Conservation (phyloP, 2,329 filamentous ascomycete genomes). For the Fusarium udum region DNA sequence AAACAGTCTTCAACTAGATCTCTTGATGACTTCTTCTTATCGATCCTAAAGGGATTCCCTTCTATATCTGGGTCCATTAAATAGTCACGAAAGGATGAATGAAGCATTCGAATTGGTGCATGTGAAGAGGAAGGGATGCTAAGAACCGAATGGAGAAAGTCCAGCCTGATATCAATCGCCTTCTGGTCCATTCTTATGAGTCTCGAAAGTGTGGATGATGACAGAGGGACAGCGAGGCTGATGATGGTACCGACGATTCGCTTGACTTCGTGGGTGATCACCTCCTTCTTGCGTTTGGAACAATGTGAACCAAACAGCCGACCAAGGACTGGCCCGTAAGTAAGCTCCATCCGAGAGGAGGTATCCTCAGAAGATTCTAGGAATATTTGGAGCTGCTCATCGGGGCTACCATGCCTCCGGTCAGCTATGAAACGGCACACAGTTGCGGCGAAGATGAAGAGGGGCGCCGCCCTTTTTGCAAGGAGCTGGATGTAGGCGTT, state of each 20-base stretch:
- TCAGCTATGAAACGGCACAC: not conserved
- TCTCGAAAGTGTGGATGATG: not conserved
- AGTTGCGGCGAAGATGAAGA: not conserved
- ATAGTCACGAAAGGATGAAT: not conserved
- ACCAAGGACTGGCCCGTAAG: not conserved
- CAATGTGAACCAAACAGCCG: not conserved
- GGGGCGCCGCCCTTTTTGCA: accelerated
- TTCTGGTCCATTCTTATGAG: not conserved
- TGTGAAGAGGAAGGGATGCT: not conserved
- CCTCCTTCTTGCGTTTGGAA: not conserved
- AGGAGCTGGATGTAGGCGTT: not conserved
- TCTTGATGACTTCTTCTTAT: accelerated
- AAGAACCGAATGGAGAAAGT: not conserved
- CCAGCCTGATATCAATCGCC: not conserved
- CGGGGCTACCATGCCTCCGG: accelerated
- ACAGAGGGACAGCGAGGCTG: not conserved
- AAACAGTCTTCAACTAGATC: not conserved
- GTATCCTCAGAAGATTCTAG: not conserved
- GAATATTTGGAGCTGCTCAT: not conserved
- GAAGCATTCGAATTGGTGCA: not conserved
- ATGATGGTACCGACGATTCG: not conserved
- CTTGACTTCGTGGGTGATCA: not conserved
- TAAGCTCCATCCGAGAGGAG: accelerated
- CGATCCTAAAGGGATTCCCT: not conserved
- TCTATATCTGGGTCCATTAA: not conserved